Evolutionary conservation across 441 rosid species (phyloP).

Genomic region (Manihot esculenta): DNA sequence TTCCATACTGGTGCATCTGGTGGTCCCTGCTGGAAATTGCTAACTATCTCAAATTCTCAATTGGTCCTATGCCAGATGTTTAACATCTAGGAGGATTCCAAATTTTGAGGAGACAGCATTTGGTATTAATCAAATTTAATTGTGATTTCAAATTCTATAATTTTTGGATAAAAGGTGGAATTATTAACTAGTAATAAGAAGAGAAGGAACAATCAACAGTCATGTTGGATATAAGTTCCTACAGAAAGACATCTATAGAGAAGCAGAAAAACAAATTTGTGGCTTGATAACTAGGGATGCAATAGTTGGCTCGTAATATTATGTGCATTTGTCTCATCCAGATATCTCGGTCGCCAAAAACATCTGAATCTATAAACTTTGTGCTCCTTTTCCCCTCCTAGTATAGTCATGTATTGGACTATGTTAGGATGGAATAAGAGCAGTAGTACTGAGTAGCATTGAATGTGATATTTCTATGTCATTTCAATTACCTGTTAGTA

Average conservation of each 20-base stretch:
- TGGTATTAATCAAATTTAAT: no score
- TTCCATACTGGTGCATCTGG: background rate
- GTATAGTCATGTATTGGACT: background rate
- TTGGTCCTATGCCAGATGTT: background rate
- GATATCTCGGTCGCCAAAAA: background rate
- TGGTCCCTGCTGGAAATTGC: background rate
- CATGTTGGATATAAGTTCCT: background rate
- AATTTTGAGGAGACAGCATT: background rate
- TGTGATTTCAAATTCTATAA: background rate
- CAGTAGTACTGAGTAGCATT: no score
- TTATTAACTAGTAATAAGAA: background rate
- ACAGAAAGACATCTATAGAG: background rate
- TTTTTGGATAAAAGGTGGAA: background rate
- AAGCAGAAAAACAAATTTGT: background rate
- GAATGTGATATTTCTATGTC: slow-evolving; percentile 2
- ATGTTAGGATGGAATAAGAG: background rate
- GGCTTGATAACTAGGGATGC: background rate
- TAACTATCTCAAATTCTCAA: background rate
- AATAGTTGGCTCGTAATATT: background rate
- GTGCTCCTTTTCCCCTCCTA: background rate
- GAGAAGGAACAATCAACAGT: background rate
- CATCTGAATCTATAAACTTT: background rate
- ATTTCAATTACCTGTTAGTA: background rate
- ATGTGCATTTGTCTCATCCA: background rate
- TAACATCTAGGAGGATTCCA: background rate